A percentile compares a stretch with the other conserved stretches of the same genome.
These are phyloP conservation scores for Speleostelium caveatum DNA, from an alignment of 78 protist genomes.

Conservation along the genomic window DNA sequence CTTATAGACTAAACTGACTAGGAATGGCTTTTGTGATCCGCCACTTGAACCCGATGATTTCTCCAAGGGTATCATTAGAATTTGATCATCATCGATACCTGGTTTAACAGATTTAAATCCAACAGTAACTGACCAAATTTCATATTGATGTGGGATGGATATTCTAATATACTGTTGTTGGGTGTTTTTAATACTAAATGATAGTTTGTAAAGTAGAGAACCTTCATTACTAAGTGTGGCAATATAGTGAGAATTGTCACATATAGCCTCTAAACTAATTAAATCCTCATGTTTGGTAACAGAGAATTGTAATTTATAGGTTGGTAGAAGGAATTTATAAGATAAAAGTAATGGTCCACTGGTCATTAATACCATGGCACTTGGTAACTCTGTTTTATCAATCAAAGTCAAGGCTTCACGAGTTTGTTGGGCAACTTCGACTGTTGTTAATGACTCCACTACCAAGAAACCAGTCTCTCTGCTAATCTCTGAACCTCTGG, in stretches of 20 bases:
- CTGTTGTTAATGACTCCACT: constrained; percentile 41
- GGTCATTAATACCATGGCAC: background rate
- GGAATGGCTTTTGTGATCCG: constrained; percentile 51
- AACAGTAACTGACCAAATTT: constrained; percentile 63
- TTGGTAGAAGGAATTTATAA: constrained; percentile 64
- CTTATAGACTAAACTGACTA: constrained; percentile 44
- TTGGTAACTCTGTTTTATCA: constrained; percentile 58
- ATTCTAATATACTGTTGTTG: constrained; percentile 73
- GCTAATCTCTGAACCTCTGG: constrained; percentile 37
- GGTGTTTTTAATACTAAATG: constrained; percentile 41
- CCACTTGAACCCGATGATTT: constrained; percentile 26
- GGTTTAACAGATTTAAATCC: constrained; percentile 48
- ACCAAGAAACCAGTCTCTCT: constrained; percentile 63
- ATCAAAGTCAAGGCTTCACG: constrained; percentile 46
- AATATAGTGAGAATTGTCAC: constrained; percentile 51
- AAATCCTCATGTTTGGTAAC: constrained; percentile 54
- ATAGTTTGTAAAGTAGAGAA: constrained; percentile 28
- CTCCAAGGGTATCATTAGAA: constrained; percentile 49
- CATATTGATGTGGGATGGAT: constrained; percentile 51
- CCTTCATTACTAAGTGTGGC: constrained; percentile 55
- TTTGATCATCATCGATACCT: constrained; percentile 37
- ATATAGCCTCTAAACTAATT: constrained; percentile 34
- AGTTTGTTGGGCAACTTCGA: constrained; percentile 53
- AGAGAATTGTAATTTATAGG: constrained; percentile 1
- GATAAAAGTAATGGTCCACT: constrained; percentile 47